A percentile compares a stretch with the other conserved stretches of the same genome.
Evolutionary conservation across 495 filamentous ascomycete genomes (phyloP).

Genomic region (Lindgomyces ingoldianus): DNA sequence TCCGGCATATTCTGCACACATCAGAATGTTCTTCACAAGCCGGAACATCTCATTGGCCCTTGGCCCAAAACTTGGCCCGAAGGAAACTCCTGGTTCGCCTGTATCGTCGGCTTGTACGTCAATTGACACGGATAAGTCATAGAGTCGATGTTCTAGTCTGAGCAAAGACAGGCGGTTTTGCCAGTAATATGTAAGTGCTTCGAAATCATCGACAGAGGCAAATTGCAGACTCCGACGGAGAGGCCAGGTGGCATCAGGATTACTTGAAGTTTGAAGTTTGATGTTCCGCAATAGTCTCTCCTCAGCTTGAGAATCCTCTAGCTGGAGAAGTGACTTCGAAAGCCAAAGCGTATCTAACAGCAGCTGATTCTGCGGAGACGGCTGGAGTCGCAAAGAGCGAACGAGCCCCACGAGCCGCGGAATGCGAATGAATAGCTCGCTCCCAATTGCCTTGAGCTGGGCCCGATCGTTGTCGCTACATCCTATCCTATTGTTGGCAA

Average conservation of each 20-base stretch:
- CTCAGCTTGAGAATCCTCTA: constrained; percentile 12
- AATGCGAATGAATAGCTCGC: constrained; percentile 15
- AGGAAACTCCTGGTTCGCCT: background rate
- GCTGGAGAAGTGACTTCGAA: constrained; percentile 13
- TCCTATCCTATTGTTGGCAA: constrained; percentile 9
- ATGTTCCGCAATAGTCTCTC: constrained; percentile 8
- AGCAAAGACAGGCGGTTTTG: constrained; percentile 1
- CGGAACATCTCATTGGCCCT: constrained; percentile 6
- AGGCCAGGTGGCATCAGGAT: background rate
- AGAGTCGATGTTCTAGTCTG: constrained; percentile 11
- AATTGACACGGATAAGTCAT: constrained; percentile 11
- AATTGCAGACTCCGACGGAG: constrained; percentile 15
- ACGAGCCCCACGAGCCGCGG: constrained; percentile 16
- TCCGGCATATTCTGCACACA: constrained; percentile 9
- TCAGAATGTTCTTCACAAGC: constrained; percentile 10
- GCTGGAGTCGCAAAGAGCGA: constrained; percentile 6
- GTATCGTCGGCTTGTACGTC: constrained; percentile 6
- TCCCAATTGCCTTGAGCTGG: constrained; percentile 7
- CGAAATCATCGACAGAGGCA: constrained; percentile 12
- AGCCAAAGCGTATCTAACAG: constrained; percentile 9
- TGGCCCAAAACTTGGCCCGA: constrained; percentile 5
- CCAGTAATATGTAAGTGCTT: constrained; percentile 18
- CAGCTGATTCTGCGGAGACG: constrained; percentile 6
- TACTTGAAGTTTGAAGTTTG: constrained; percentile 8
- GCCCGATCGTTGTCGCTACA: constrained; percentile 4